These are phyloP conservation scores for Dothistroma septosporum DNA, from an alignment of 2,329 filamentous ascomycete genomes.

Conservation along the genomic window DNA sequence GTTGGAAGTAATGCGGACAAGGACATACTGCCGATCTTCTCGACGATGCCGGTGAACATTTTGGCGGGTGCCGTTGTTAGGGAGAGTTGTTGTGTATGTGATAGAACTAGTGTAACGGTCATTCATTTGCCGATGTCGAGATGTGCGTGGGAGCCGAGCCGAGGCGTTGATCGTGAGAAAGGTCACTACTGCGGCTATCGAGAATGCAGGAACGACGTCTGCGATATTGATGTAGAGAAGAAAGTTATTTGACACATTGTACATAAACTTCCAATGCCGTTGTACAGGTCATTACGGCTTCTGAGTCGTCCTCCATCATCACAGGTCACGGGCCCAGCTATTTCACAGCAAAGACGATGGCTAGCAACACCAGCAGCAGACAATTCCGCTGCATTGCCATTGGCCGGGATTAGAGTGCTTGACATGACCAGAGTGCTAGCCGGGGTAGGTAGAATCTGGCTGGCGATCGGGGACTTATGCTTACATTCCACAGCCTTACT, in stretches of 20 bases:
- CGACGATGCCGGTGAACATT: constrained; percentile 96
- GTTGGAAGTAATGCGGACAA: constrained; percentile 38
- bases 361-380: constrained; percentile 41
- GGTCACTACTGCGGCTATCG: background rate
- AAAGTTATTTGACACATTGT: background rate
- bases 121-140: constrained; percentile 7
- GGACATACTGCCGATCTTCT: constrained; percentile 80
- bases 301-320: constrained; percentile 11
- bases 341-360: constrained; percentile 30
- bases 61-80: constrained; percentile 20
- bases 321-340: constrained; percentile 8
- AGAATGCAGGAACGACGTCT: background rate
- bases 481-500: constrained; percentile 68
- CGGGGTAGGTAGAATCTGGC: constrained; percentile 55
- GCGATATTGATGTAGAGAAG: background rate
- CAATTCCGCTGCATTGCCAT: constrained; percentile 56
- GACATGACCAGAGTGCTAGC: constrained; percentile 97
- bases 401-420: constrained; percentile 82
- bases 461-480: background rate
- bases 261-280: constrained; percentile 16
- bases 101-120: background rate
- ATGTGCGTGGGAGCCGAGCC: background rate
- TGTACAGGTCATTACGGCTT: constrained; percentile 20
- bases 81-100: background rate
- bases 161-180: background rate